Base-by-base conservation (phyloP, 1,284 basidiomycete species). In the Rhodotorula sp. region DNA sequence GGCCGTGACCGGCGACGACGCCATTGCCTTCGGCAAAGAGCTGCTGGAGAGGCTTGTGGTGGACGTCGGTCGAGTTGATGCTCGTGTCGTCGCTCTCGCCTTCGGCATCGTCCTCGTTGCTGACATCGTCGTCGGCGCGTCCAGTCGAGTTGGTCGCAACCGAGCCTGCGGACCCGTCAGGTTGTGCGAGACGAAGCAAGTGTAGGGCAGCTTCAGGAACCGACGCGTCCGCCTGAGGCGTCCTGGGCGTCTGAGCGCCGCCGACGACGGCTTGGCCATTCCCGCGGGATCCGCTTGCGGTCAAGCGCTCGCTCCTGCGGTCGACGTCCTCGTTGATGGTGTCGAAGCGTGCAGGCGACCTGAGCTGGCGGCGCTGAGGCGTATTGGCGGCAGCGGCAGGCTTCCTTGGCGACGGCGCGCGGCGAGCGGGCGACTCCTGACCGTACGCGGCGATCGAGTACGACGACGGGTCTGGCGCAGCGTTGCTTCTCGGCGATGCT, bases 161-260 rank as follows among this genome's bases (percentile, higher is more conserved):
- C 13, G 61, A 64, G 6, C 61, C 71, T 6, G 56, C 57, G 7
- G 69, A 66, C 2, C 70, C 69, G 13, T 62, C 68, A 5, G 68
- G 20, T 60, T 69, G 22, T 52, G 73, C 73, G 46, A 75, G 68
- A 28, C 73, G 73, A 4, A 75, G 60, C 22, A 75, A 59, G 60
- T 73, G 71, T 4, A 73, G 62, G 2, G 73, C 73, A 0, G 73
- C 73, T 44, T 75, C 73, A 4, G 70, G 71, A 28, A 70, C 70
- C 48, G 70, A 71, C 48, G 65, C 63, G 64, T 72, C 71, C 24
- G 67, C 58, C 37, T 72, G 64, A 3, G 60, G 53, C 51, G 62
- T 51, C 11, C 30, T 56, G 7, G 50, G 28, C 34, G 64, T 37
- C 53, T 62, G 59, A 16, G 64, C 30, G 15, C 55, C 63, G 22